Conservation (phyloP, 1,284 basidiomycete genomes). For the Cutaneotrichosporon mucoides region DNA sequence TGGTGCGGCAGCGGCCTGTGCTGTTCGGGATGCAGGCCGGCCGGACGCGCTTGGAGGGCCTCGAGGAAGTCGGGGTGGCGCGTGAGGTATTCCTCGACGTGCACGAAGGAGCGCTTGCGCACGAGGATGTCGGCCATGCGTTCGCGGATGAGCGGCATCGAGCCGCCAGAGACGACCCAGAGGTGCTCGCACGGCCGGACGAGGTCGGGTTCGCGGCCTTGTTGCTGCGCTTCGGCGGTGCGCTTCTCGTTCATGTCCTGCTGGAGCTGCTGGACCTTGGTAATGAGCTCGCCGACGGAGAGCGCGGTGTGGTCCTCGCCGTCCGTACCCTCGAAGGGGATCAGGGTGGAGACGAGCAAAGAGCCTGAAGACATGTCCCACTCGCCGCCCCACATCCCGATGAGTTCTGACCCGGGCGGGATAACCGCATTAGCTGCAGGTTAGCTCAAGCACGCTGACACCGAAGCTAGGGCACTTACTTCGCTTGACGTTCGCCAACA, state of each 20-base stretch:
- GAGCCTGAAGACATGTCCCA: conserved; percentile 48
- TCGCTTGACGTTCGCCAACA: conserved; percentile 40
- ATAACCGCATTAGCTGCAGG: conserved; percentile 43
- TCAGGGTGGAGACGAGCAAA: conserved; percentile 46
- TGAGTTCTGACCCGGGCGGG: conserved; percentile 45
- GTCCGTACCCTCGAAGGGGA: conserved; percentile 49
- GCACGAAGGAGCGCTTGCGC: conserved; percentile 45
- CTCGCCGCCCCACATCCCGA: conserved; percentile 49
- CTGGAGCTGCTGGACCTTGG: conserved; percentile 39
- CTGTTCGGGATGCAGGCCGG: conserved; percentile 44
- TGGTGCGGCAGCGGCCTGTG: conserved; percentile 24
- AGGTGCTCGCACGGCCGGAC: conserved; percentile 47
- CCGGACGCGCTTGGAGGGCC: conserved; percentile 40
- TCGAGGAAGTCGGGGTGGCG: conserved; percentile 44
- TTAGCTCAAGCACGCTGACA: neutral
- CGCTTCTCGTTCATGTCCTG: conserved; percentile 36
- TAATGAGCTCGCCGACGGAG: conserved; percentile 47
- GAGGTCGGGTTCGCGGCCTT: conserved; percentile 22
- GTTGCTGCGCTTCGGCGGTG: conserved; percentile 10
- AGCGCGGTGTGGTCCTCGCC: conserved; percentile 47
- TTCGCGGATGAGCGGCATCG: conserved; percentile 44
- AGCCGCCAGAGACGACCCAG: conserved; percentile 46
- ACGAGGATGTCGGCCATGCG: conserved; percentile 45
- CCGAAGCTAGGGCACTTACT: conserved; percentile 25
- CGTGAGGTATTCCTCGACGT: conserved; percentile 49